Base-by-base conservation (phyloP, 495 filamentous ascomycete species). In the Penicillium longicatenatum region DNA sequence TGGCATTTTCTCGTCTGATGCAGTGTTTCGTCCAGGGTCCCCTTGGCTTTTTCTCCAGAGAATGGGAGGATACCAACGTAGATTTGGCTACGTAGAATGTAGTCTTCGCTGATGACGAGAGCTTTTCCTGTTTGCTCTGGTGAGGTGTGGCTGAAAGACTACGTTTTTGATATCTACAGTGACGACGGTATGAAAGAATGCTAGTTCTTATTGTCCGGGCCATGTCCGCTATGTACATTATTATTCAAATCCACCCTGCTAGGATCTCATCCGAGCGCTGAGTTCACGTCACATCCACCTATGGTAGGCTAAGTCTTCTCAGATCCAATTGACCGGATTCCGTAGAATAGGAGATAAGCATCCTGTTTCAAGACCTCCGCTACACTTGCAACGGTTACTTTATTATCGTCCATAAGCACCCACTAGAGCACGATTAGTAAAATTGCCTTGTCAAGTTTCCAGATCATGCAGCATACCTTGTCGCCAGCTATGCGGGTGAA, bases 371-470 rank as follows among this genome's bases (percentile, higher is more conserved):
- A 80, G 8, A 96, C 93, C 51, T 96, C 87, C 7, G 85, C 82
- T 62, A 92, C 89, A 17, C 78, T 80, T 20, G 89, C 91, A 49
- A 90, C 62, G 47, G 90, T 91, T 44, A 97, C 92, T 67, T 89
- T 89, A 67, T 91, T 91, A 70, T 97, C 93, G 61, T 97, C 92
- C 77, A 96, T 96, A 29, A 85, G 79, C 67, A 93, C 92, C 93
- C 93, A 97, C 84, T 93, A 55, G 19, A 62, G 43, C 31, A 33
- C 6, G 31, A 48, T 75, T 47, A 71, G 61, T 37, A n/a, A 19
- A 17, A 16, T n/a, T 42, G 22, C 45, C n/a, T 56, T 42, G 20
- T 44, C 47, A 52, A 29, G 60, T 26, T 42, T 20, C 19, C 19
- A 16, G 33, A 24, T 10, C 41, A 16, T 7, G n/a, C 24, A 19